Base-by-base conservation (phyloP, 805 yeast species). In the Starmerella sp. region DNA sequence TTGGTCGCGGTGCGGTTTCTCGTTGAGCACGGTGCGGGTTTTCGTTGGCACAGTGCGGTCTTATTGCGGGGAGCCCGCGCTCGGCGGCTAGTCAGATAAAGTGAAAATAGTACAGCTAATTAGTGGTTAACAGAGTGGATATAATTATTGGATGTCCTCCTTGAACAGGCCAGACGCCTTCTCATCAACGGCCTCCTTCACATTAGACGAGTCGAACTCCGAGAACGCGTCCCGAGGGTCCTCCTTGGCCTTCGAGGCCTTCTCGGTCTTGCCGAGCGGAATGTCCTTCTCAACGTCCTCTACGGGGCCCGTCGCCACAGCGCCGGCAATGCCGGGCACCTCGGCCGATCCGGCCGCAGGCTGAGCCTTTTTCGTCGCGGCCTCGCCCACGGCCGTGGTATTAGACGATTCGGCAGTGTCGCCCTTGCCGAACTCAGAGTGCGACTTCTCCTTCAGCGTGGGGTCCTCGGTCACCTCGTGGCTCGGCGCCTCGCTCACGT, bases 121-220 rank as follows among this genome's bases (percentile, higher is more conserved):
- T 37, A 48, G 17, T 41, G 28, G 13, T 6, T 17, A 11, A 49
- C 51, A n/a, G 38, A 51, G 22, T 28, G 29, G 34, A 30, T 17
- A 29, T 31, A 51, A 42, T 51, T 51, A 30, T 54, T 60, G 60
- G 34, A 63, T 57, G 51, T 60, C 62, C 58, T 63, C 65, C 57
- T 54, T 59, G 53, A 62, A 66, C 32, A 63, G 59, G 29, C 65
- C 61, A 48, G 57, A 56, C 49, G 54, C 38, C 35, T 51, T 53
- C 48, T 58, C 50, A 34, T 54, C 58, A 15, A 45, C 48, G 38
- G 53, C 38, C 52, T 56, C 60, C 51, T 48, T 49, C 4, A 62
- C 65, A 50, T 60, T 63, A n/a, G 65, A 57, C 30, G 66, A 63
- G 48, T 63, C 66, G 46, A 63, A 63, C 39, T 62, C 64, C 6